phyloP scores from a whole-genome alignment of 371 early-diverging fungal genomes.

The Cokeromyces recurvatus region DNA sequence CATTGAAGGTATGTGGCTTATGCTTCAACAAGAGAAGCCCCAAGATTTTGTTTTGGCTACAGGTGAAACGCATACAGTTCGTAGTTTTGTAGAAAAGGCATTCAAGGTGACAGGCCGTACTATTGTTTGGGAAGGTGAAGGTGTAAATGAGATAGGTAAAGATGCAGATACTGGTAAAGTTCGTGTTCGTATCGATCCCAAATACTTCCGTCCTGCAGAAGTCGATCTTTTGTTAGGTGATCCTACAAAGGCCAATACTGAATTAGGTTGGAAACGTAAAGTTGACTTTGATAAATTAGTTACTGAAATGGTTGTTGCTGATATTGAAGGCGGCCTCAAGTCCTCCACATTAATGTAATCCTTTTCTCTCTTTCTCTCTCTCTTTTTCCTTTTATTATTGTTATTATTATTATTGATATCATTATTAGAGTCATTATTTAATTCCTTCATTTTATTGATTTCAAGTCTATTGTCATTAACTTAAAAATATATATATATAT shows the following conservation, averaged over 20 bases:
- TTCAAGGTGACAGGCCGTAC: conserved; percentile 66
- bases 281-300: conserved; percentile 69
- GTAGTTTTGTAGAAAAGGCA: conserved; percentile 78
- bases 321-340: conserved; percentile 54
- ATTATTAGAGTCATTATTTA: too few relatives aligned
- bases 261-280: conserved; percentile 69
- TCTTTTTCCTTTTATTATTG: background rate
- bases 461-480: too few relatives aligned
- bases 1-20: conserved; percentile 86
- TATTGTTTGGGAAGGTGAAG: conserved; percentile 78
- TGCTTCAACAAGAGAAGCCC: conserved; percentile 77
- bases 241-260: conserved; percentile 69
- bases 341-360: conserved; percentile 21
- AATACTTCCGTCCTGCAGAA: conserved; percentile 85
- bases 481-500: too few relatives aligned
- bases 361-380: background rate
- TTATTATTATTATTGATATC: too few relatives aligned
- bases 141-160: conserved; percentile 68
- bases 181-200: conserved; percentile 69
- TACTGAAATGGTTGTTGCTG: conserved; percentile 68
- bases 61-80: conserved; percentile 82
- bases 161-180: conserved; percentile 63
- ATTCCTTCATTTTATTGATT: too few relatives aligned
- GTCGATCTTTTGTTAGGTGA: conserved; percentile 80
- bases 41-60: conserved; percentile 85